Base-by-base conservation (phyloP, 306 rosid genomes). In the Cicer judaicum region DNA sequence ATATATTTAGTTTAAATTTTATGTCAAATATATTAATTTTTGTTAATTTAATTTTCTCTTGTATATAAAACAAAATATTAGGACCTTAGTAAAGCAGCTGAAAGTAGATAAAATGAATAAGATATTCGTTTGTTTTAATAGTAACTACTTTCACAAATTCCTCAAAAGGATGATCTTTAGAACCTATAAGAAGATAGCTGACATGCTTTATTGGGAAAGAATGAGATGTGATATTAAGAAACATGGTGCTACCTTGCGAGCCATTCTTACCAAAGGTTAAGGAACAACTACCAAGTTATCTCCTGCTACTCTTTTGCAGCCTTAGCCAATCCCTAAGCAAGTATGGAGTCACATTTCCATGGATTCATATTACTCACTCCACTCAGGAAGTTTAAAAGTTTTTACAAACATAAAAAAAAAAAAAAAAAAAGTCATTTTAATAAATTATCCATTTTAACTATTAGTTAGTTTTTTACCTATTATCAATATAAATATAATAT, bases 301-400 rank as follows among this genome's bases (percentile, higher is more conserved):
- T 40, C 15, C 50, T 64, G 50, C 19, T 42, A 41, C 8, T 42
- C 50, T 64, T 64, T 41, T 64, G 38, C 70, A 42, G 71, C 54
- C 40, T 65, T 19, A 19, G 38, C 15, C 54, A 65, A 65, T 43
- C 40, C 70, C 40, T 6, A 42, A 41, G 16, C 38, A 65, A 10
- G 50, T 64, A 64, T 64, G 13, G 50, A 39, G 7, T 40, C 36
- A 40, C 14, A 40, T 63, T 16, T 38, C 24, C 48, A 38, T 60
- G 60, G 60, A 53, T 53, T 53, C 6, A 2, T 16, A n/a, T n/a
- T 53, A 24, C 0, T 24, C 29, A 24, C 29, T 24, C 29, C 29
- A 16, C 18, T 16, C 18, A 16, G 18, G 18, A 16, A 16, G 18
- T 16, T 16, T 16, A 16, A 16, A 19, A 19, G 21, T 19, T 19